Base-by-base conservation (phyloP, 306 rosid genomes). In the Geum urbanum region DNA sequence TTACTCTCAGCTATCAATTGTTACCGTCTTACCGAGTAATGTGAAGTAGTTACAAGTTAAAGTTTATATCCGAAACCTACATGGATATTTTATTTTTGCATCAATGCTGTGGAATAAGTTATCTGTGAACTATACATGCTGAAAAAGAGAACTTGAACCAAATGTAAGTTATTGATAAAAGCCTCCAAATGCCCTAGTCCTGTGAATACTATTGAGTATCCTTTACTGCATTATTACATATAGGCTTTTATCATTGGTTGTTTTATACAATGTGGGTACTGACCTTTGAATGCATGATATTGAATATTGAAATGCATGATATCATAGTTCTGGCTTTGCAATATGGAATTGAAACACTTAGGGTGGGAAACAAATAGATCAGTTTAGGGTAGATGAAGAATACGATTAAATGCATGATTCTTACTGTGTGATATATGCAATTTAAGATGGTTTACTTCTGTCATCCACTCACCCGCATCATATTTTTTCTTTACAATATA, bases 71-170 rank as follows among this genome's bases (percentile, higher is more conserved):
- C 1, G 6, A 48, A 14, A 7, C 52, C 12, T 47, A 14, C 7
- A 4, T 0, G 2, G 52, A 48, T 48, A 24, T 24, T 24, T 24
- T 2, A 24, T 24, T 24, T 24, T 24, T 24, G 27, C 12, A 73
- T 63, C 72, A 70, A 43, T 81, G 66, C 35, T 58, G 82, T 72
- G 67, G 77, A 77, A 74, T 81, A 72, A 71, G 61, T 50, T 67
- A 48, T 60, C 39, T 80, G 43, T n/a, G 61, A 60, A 49, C 50
- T 72, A 20, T 76, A 20, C 62, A 19, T 58, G 44, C 74, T 63
- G 35, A 35, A 54, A 39, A 72, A 63, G 73, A 48, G 15, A 27
- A 66, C 49, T 5, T 59, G 64, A 57, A 65, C 35, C 20, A 22
- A 56, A 47, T 27, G 37, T 24, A 24, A 59, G 51, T 5, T 32